A percentile compares a stretch with the other conserved stretches of the same genome.
These are phyloP conservation scores for Kodamaea ohmeri DNA, from an alignment of 1,139 yeast species.

Conservation along the genomic window DNA sequence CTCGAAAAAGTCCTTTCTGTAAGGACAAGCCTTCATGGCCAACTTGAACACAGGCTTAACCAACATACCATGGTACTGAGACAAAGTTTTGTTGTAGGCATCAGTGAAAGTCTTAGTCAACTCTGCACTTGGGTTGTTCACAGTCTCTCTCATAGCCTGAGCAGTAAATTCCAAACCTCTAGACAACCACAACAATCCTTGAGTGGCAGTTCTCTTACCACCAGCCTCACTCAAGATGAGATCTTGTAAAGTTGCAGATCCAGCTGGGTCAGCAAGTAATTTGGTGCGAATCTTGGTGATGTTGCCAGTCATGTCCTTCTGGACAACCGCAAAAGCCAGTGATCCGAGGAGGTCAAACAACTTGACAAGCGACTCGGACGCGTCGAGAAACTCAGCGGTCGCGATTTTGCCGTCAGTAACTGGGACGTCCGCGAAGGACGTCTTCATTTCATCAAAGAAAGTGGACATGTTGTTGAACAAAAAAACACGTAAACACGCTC, in stretches of 20 bases:
- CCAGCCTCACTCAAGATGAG: conserved; percentile 69
- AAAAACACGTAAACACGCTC: conserved; percentile 6
- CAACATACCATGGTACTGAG: conserved; percentile 78
- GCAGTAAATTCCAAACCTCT: conserved; percentile 89
- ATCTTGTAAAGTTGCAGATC: conserved; percentile 68
- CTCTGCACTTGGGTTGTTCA: conserved; percentile 59
- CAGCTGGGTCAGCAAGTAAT: conserved; percentile 61
- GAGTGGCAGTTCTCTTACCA: conserved; percentile 79
- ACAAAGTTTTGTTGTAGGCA: conserved; percentile 75
- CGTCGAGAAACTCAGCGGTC: conserved; percentile 75
- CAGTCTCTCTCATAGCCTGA: conserved; percentile 78
- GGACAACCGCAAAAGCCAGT: conserved; percentile 80
- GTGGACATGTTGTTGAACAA: conserved; percentile 47
- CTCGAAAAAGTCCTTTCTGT: conserved; percentile 78
- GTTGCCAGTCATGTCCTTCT: conserved; percentile 86
- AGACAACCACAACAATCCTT: conserved; percentile 84
- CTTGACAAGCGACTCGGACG: conserved; percentile 79
- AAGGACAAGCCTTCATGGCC: conserved; percentile 96
- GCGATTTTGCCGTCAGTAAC: conserved; percentile 61
- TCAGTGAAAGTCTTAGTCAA: conserved; percentile 76
- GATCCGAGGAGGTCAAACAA: conserved; percentile 83
- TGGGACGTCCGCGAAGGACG: conserved; percentile 73
- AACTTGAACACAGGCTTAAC: conserved; percentile 84
- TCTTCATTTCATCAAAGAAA: conserved; percentile 75
- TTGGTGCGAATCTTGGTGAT: conserved; percentile 70